Percentiles rank a stretch among this genome's conserved stretches.
Evolutionary conservation across 805 yeast species (phyloP).

Genomic region (Candida anglica): DNA sequence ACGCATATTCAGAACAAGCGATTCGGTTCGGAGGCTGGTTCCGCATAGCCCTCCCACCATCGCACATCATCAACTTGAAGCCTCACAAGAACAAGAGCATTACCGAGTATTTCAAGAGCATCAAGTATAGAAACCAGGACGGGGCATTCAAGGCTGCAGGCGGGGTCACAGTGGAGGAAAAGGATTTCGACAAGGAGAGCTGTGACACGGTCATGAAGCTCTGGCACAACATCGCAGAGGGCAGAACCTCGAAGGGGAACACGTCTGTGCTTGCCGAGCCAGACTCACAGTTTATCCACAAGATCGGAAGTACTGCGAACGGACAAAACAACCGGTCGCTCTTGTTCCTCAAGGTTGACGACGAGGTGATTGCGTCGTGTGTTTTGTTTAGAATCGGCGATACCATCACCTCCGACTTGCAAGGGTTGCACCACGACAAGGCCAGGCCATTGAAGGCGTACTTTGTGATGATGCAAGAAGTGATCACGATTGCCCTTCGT

Average conservation of each 20-base stretch:
- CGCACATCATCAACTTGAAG: slow-evolving; percentile 38
- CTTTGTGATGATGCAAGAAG: slow-evolving; percentile 46
- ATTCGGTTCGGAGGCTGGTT: slow-evolving; percentile 37
- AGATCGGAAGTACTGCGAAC: slow-evolving; percentile 19
- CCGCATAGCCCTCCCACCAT: slow-evolving; percentile 28
- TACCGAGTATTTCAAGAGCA: slow-evolving; percentile 34
- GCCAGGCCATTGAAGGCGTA: slow-evolving; percentile 38
- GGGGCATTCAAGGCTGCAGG: slow-evolving; percentile 26
- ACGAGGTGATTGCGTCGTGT: slow-evolving; percentile 35
- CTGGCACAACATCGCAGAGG: slow-evolving; percentile 37
- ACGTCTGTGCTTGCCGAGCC: slow-evolving; percentile 35
- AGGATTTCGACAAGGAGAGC: slow-evolving; percentile 24
- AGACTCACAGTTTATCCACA: slow-evolving; percentile 20
- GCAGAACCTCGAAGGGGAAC: slow-evolving; percentile 31
- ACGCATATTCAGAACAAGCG: slow-evolving; percentile 26
- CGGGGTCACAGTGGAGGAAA: slow-evolving; percentile 31
- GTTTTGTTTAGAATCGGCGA: slow-evolving; percentile 40
- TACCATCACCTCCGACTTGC: slow-evolving; percentile 42
- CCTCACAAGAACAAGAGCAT: slow-evolving; percentile 25
- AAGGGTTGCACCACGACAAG: slow-evolving; percentile 38
- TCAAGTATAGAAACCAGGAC: slow-evolving; percentile 38
- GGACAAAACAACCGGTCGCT: slow-evolving; percentile 24
- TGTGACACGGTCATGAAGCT: slow-evolving; percentile 27
- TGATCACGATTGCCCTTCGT: slow-evolving; percentile 35
- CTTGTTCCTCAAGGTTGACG: slow-evolving; percentile 34